Evolutionary conservation across 768 basidiomycete genomes (phyloP), one percentile per base, ranked within the genome.

Genomic region (Xanthoconium purpureum): DNA sequence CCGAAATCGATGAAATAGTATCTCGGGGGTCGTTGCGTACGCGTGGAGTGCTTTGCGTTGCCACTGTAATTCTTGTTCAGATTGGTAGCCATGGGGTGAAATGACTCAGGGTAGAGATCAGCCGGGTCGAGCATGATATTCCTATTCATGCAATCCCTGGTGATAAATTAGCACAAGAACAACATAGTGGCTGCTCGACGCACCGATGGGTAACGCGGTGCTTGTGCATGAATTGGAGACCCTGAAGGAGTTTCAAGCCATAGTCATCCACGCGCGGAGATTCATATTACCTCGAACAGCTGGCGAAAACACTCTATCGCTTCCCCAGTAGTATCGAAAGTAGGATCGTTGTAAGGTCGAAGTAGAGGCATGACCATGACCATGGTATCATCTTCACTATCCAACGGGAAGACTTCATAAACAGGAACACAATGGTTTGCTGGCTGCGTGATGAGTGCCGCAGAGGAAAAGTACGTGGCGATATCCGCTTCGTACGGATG

Each of bases 1-100:
- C 52, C 52, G 14, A 46, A 53, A 38, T 53, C 52, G n/a, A 53
- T 53, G 5, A 53, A 6, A 17, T 17, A 20, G 6, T 53, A 53
- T 10, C 38, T 53, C 2, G 44, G 28, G 0, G 52, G 29, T 30
- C 13, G 2, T 20, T 8, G 6, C 6, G 52, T 52, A 0, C 52
- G 52, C 5, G 52, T 47, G 9, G 5, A 13, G 14, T 9, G 12
- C 9, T 20, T 18, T 2, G 6, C 33, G 47, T 20, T 6, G 3
- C 46, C 47, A 14, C 6, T 14, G 14, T 5, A 47, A 10, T 47
- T 30, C 10, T 24, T 11, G 24, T 18, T 47, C 32, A 47, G 3
- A 3, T 18, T 9, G 9, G 30, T 11, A 7, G 13, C 5, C 6
- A 47, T 13, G 5, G 45, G 45, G 13, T 47, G 45, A 18, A 47